phyloP scores from a whole-genome alignment of 2,329 filamentous ascomycete genomes.

The Colletotrichum brevisporum region DNA sequence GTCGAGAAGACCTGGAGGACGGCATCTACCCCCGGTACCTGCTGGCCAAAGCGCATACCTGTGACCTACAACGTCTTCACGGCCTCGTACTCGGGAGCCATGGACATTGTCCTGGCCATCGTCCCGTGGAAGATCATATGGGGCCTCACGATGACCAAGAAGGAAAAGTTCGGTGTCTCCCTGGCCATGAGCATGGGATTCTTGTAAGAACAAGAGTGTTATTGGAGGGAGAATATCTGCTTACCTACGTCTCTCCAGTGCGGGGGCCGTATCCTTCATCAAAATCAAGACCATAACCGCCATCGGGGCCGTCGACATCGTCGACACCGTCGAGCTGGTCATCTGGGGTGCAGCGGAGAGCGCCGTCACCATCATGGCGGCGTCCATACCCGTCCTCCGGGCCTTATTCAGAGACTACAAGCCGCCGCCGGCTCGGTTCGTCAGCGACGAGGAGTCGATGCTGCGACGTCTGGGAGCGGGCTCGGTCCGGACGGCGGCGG shows the following conservation, averaged over 20 bases:
- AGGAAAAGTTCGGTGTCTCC: constrained; percentile 57
- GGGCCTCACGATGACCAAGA: constrained; percentile 54
- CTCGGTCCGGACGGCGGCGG: constrained; percentile 1
- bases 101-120: constrained; percentile 57
- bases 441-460: constrained; percentile 32
- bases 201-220: constrained; percentile 49
- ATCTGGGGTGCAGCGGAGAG: constrained; percentile 50
- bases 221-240: neutral
- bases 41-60: constrained; percentile 46
- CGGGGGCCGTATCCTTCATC: constrained; percentile 49
- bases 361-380: constrained; percentile 49
- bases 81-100: constrained; percentile 50
- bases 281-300: constrained; percentile 48
- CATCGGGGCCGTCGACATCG: constrained; percentile 42
- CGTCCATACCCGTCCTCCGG: constrained; percentile 51
- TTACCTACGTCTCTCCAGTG: constrained; percentile 43
- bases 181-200: constrained; percentile 59
- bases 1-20: constrained; percentile 46
- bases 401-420: constrained; percentile 43
- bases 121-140: constrained; percentile 59
- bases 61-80: constrained; percentile 50
- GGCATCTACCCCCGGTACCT: constrained; percentile 42
- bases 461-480: constrained; percentile 9
- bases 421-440: constrained; percentile 22
- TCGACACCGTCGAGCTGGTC: constrained; percentile 43